Evolutionary conservation across 2,329 filamentous ascomycete genomes (phyloP).

Genomic region (Monascus ruber): DNA sequence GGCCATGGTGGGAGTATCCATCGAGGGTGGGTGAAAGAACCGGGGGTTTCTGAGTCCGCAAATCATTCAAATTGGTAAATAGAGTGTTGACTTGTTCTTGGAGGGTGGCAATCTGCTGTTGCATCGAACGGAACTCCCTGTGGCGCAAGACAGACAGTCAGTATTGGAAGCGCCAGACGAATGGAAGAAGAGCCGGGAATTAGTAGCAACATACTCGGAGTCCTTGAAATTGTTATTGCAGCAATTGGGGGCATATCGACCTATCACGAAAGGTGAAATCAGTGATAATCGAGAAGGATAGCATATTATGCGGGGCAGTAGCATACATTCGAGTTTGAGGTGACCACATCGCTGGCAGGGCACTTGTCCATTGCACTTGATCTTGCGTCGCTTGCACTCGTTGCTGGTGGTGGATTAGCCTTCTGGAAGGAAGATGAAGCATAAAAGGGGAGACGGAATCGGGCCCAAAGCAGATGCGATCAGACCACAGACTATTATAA

Average conservation of each 20-base stretch:
- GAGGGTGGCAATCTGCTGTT: conserved; percentile 57
- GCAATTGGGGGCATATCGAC: conserved; percentile 55
- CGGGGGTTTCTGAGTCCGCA: conserved; percentile 41
- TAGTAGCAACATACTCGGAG: conserved; percentile 48
- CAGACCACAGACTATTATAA: not conserved
- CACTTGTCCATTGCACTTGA: conserved; percentile 56
- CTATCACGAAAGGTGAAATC: conserved; percentile 9
- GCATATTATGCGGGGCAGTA: not conserved
- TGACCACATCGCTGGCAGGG: conserved; percentile 56
- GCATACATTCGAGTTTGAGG: conserved; percentile 46
- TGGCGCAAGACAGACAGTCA: not conserved
- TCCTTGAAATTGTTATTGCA: conserved; percentile 75
- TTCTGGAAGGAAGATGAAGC: not conserved
- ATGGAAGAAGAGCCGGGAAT: not conserved
- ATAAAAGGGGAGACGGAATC: too few relatives aligned
- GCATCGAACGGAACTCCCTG: conserved; percentile 72
- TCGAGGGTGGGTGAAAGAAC: conserved; percentile 25
- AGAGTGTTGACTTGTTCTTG: conserved; percentile 78
- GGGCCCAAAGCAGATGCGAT: not conserved
- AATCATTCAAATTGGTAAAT: conserved; percentile 56
- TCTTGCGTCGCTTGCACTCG: conserved; percentile 56
- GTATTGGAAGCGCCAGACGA: not conserved
- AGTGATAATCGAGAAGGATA: not conserved
- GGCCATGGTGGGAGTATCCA: conserved; percentile 26
- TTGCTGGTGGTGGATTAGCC: conserved; percentile 33